Evolutionary conservation across 169 alveolate genomes (phyloP).

Genomic region (Amoebophrya sp.): DNA sequence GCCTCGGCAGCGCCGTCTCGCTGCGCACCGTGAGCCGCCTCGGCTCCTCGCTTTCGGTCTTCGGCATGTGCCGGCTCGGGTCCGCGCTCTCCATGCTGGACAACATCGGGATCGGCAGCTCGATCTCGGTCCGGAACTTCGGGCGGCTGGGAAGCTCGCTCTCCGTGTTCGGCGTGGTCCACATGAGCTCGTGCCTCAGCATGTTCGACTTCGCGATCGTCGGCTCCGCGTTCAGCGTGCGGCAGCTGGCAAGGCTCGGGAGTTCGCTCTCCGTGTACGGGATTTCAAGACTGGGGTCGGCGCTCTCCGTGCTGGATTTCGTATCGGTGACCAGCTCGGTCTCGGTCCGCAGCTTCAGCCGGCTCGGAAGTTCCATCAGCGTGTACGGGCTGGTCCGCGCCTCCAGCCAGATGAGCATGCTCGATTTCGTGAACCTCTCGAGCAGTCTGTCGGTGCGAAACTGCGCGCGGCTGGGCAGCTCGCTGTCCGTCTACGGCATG

Average conservation of each 20-base stretch:
- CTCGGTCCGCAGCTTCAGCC: not conserved
- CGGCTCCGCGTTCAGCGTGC: no score
- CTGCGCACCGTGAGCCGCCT: no score
- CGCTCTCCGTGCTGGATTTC: no score
- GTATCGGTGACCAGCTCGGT: no score
- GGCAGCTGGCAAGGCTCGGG: no score
- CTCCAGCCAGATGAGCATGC: not conserved
- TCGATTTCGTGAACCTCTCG: not conserved
- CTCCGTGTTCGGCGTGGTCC: not conserved
- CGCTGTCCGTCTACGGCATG: not conserved
- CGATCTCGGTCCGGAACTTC: not conserved
- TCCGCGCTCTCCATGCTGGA: not conserved
- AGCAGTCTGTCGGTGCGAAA: not conserved
- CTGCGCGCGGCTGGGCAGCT: not conserved
- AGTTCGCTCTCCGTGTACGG: no score
- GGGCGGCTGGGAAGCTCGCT: constrained; percentile 9
- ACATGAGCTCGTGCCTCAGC: not conserved
- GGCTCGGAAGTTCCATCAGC: not conserved
- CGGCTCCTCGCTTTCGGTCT: not conserved
- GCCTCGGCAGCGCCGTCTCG: no score
- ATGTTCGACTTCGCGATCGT: not conserved
- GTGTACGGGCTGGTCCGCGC: not conserved
- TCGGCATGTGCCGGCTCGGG: not conserved
- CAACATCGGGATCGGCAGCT: not conserved
- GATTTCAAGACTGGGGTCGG: no score